Conservation (phyloP, 2,329 filamentous ascomycete species). For the Fusarium fracticaudum region DNA sequence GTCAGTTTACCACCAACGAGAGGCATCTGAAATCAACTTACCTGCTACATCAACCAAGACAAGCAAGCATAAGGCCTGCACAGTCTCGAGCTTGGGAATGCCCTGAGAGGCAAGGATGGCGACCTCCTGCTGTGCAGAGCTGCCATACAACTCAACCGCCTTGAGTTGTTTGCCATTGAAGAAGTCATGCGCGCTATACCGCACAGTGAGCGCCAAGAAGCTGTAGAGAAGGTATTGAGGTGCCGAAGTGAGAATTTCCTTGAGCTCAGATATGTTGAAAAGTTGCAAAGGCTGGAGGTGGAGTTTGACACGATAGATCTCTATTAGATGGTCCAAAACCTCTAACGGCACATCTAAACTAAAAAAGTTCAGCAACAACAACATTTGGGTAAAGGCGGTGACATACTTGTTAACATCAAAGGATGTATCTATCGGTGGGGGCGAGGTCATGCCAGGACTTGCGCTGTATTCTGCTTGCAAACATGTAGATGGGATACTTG, state of each 20-base stretch:
- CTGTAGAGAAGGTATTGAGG: not conserved
- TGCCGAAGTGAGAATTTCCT: not conserved
- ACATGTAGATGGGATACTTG: not conserved
- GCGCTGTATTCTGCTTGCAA: not conserved
- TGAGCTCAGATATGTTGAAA: not conserved
- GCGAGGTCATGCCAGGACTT: not conserved
- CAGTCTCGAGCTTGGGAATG: not conserved
- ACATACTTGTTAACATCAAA: not conserved
- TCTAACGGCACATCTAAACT: not conserved
- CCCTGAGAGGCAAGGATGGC: not conserved
- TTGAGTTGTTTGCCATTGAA: not conserved
- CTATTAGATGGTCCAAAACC: not conserved
- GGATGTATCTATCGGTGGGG: not conserved
- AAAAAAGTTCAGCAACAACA: not conserved
- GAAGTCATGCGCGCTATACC: not conserved
- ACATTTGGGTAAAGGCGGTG: fast-evolving
- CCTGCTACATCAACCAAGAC: not conserved
- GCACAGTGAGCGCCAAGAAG: slow-evolving; percentile 1
- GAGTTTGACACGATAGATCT: not conserved
- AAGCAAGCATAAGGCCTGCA: slow-evolving; percentile 4
- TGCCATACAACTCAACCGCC: not conserved
- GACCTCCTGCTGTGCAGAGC: not conserved
- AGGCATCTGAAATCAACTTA: not conserved
- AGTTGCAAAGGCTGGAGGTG: slow-evolving; percentile 12
- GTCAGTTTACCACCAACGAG: fast-evolving